Evolutionary conservation across 1,284 basidiomycete species (phyloP).

Genomic region (Melanopsichium pennsylvanicum): DNA sequence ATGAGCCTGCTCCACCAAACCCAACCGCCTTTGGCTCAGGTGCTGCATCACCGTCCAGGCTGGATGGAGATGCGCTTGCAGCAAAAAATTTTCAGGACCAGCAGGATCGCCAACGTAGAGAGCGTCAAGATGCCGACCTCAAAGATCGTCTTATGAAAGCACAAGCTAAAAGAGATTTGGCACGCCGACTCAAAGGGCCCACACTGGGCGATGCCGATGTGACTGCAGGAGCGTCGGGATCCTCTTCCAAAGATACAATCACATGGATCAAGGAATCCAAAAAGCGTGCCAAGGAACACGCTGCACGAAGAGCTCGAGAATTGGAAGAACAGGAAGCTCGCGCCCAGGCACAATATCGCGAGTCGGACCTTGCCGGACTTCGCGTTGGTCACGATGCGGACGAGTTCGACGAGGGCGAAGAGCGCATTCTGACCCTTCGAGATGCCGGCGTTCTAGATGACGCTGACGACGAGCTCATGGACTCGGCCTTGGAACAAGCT

Average conservation of each 20-base stretch:
- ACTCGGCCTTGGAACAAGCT: slow-evolving; percentile 86
- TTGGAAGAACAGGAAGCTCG: slow-evolving; percentile 73
- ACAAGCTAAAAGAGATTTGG: slow-evolving; percentile 88
- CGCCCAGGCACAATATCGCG: slow-evolving; percentile 74
- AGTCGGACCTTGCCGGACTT: slow-evolving; percentile 81
- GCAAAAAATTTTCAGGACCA: slow-evolving; percentile 63
- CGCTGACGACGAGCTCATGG: slow-evolving; percentile 96
- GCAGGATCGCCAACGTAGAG: slow-evolving; percentile 76
- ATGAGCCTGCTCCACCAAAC: slow-evolving; percentile 48
- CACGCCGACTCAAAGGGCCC: slow-evolving; percentile 84
- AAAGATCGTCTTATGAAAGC: slow-evolving; percentile 66
- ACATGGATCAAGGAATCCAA: slow-evolving; percentile 89
- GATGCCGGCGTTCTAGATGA: slow-evolving; percentile 93
- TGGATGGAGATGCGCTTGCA: slow-evolving; percentile 66
- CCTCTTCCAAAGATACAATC: slow-evolving; percentile 70
- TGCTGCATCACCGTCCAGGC: slow-evolving; percentile 45
- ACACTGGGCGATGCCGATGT: slow-evolving; percentile 77
- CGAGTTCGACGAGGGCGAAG: slow-evolving; percentile 80
- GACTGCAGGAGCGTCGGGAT: slow-evolving; percentile 51
- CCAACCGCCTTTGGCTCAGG: background rate
- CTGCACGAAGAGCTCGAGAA: slow-evolving; percentile 83
- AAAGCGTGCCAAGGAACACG: slow-evolving; percentile 83
- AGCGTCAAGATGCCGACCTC: slow-evolving; percentile 73
- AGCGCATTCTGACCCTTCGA: slow-evolving; percentile 92
- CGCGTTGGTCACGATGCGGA: slow-evolving; percentile 96